Evolutionary conservation across 2,329 filamentous ascomycete genomes (phyloP), one percentile per base, ranked within the genome.

Genomic region (Elsinoe perseae): DNA sequence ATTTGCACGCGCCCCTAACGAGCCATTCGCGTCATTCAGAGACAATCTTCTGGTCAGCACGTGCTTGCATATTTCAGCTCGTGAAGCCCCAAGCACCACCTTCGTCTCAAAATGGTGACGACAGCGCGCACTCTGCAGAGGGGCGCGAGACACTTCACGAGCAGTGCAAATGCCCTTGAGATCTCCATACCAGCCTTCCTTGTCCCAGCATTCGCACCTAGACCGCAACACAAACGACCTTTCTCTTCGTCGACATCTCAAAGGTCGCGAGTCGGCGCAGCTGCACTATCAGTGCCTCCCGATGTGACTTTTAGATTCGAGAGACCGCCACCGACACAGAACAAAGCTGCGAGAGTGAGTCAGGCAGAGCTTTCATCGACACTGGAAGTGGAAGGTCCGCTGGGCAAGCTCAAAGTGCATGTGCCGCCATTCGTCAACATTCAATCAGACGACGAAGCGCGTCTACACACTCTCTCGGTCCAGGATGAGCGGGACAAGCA

Each of bases 261-360:
- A 63, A 73, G 77, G 57, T 96, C 92, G 43, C 93, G 96, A 77
- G 86, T 98, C 60, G 93, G 93, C 64, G 80, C 83, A 64, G 87
- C 87, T 59, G 81, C 87, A 21, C 80, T 95, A 54, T 84, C 88
- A 56, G 78, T 95, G 28, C 92, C 92, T 0, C 85, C 87, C 0
- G 87, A 89, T 61, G 93, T 98, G 57, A 86, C 86, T 53, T 77
- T 98, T 61, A 74, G 72, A 40, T 75, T 81, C 9, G 74, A 91
- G 57, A 80, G 86, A 59, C 68, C 70, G 2, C 80, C 89, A 58
- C 80, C 84, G 3, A 73, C 70, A 54, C 65, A 77, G 27, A 74
- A 75, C 66, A 76, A 72, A 61, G 77, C 80, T 60, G 73, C 75
- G 55, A 83, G 81, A 38, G 80, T 80, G 36, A 84, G 82, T 60